These are phyloP conservation scores for Graphiopsis chlorocephala DNA, from an alignment of 2,329 filamentous ascomycete species.

Conservation along the genomic window DNA sequence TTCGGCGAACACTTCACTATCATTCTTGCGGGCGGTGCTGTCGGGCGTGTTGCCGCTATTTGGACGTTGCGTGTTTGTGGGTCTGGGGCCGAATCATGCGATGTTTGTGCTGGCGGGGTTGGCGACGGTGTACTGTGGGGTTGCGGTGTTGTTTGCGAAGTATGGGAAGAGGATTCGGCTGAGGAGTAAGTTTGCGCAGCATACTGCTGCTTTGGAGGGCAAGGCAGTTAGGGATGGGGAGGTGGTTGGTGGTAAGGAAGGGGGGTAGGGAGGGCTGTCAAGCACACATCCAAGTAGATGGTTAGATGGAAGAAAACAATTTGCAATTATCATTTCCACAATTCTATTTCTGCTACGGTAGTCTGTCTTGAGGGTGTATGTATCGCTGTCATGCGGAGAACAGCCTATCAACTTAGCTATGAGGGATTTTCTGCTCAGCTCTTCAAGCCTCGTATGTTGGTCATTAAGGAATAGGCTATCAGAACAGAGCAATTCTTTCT, in stretches of 20 bases:
- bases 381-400: background rate
- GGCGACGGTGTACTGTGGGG: conserved; percentile 34
- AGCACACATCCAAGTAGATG: background rate
- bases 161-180: conserved; percentile 39
- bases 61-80: conserved; percentile 39
- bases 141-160: conserved; percentile 38
- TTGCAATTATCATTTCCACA: background rate
- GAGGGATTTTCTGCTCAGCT: background rate
- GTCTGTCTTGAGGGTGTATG: background rate
- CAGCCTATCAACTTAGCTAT: background rate
- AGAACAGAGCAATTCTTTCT: background rate
- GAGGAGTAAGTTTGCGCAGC: conserved; percentile 37
- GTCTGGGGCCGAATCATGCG: conserved; percentile 40
- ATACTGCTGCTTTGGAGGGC: background rate
- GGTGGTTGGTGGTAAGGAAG: background rate
- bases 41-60: conserved; percentile 44
- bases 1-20: conserved; percentile 44
- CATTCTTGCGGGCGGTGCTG: conserved; percentile 40
- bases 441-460: background rate
- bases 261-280: background rate
- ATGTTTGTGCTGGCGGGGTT: conserved; percentile 41
- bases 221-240: background rate
- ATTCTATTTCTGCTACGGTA: background rate
- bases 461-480: background rate
- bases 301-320: background rate